These are phyloP conservation scores for Kodamaea leandrae DNA, from an alignment of 805 yeast species.

Conservation along the genomic window DNA sequence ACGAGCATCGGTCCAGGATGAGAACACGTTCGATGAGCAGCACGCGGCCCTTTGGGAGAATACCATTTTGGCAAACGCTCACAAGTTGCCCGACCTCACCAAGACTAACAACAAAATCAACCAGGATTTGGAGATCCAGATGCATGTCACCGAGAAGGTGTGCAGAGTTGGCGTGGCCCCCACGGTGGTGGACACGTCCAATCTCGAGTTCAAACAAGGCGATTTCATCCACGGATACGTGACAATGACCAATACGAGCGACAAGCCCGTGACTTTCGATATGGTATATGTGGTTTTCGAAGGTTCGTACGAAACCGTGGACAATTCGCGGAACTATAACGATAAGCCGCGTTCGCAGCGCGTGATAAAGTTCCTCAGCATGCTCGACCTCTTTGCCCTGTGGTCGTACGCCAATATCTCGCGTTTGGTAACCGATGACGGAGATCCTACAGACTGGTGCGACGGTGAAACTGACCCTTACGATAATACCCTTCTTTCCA, in stretches of 20 bases:
- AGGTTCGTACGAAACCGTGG: conserved; percentile 31
- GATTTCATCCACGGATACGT: conserved; percentile 45
- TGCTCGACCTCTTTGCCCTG: conserved; percentile 44
- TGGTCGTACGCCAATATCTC: conserved; percentile 46
- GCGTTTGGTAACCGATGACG: conserved; percentile 30
- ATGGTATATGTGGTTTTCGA: conserved; percentile 46
- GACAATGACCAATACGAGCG: conserved; percentile 31
- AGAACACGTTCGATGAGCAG: conserved; percentile 20
- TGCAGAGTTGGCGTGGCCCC: conserved; percentile 41
- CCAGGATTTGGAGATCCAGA: conserved; percentile 29
- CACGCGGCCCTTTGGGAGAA: conserved; percentile 32
- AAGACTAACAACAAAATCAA: conserved; percentile 18
- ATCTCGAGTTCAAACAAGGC: conserved; percentile 37
- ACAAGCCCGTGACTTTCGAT: conserved; percentile 37
- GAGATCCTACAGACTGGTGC: conserved; percentile 40
- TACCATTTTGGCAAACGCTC: conserved; percentile 43
- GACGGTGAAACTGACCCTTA: conserved; percentile 43
- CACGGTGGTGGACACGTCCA: conserved; percentile 28
- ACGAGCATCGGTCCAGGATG: conserved; percentile 1
- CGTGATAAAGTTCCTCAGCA: conserved; percentile 40
- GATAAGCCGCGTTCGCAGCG: conserved; percentile 20
- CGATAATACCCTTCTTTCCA: conserved; percentile 34
- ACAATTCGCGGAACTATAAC: conserved; percentile 14
- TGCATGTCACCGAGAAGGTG: conserved; percentile 36
- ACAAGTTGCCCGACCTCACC: conserved; percentile 34